Percentiles rank a stretch among this genome's conserved stretches.
Evolutionary conservation across 495 filamentous ascomycete species (phyloP).

Genomic region (Aspergillus incahuasiensis): DNA sequence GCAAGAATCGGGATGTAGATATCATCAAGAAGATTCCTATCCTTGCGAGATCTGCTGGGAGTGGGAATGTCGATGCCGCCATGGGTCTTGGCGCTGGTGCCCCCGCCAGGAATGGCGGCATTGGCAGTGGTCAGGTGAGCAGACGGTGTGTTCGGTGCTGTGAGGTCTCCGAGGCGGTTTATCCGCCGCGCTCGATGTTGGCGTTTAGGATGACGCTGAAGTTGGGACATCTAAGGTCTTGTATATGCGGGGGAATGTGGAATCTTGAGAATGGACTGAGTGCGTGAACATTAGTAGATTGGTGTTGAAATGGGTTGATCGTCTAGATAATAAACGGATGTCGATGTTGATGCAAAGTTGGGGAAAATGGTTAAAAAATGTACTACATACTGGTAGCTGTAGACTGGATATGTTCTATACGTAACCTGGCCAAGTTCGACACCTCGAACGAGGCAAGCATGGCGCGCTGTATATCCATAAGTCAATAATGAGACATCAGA

Average conservation of each 20-base stretch:
- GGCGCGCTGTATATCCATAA: no score
- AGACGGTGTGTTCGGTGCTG: slow-evolving; percentile 42
- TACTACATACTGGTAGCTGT: no score
- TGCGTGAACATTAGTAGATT: no score
- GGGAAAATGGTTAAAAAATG: no score
- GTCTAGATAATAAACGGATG: no score
- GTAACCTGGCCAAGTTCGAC: no score
- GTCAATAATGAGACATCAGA: no score
- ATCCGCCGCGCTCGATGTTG: slow-evolving; percentile 30
- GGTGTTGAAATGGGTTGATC: no score
- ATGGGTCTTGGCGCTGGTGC: neutral
- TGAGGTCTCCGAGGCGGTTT: slow-evolving; percentile 37
- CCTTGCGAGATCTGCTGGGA: slow-evolving; percentile 7
- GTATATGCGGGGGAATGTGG: slow-evolving; percentile 46
- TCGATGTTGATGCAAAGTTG: no score
- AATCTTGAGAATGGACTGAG: slow-evolving; percentile 27
- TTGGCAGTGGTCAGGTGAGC: slow-evolving; percentile 1
- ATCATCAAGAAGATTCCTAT: slow-evolving; percentile 42
- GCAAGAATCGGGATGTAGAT: slow-evolving; percentile 36
- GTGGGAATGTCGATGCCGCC: neutral
- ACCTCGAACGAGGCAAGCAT: no score
- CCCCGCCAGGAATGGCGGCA: neutral
- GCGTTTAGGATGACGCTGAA: slow-evolving; percentile 40
- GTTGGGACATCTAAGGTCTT: slow-evolving; percentile 36
- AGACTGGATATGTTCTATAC: no score